Base-by-base conservation (phyloP, 2,329 filamentous ascomycete species). In the Epichloe sibirici region DNA sequence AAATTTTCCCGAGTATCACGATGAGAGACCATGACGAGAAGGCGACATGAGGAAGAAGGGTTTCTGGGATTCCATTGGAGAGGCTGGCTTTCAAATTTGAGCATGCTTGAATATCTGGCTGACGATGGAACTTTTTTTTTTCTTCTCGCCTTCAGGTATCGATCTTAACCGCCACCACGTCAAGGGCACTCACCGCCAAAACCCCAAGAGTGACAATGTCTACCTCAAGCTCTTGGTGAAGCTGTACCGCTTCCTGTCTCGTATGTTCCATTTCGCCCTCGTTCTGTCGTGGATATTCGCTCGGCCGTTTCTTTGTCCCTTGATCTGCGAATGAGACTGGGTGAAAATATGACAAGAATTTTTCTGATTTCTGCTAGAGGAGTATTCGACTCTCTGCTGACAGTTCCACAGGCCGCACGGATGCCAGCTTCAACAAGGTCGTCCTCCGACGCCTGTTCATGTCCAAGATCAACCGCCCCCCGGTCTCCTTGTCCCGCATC, bases 381-480 rank as follows among this genome's bases (percentile, higher is more conserved):
- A 39, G 6, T n/a, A 3, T 37, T 17, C 31, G 3, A 40, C 60
- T 40, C 31, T 31, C 31, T 57, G 58, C 51, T 48, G 48, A 25
- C 7, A 4, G 3, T 44, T 5, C 51, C 39, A 1, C 65, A 94
- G 88, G 90, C 77, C 90, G 93, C 71, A 98, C 93, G 71, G 93
- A 97, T 74, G 82, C 89, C 62, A 82, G 82, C 77, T 98, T 98
- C 88, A 98, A 98, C 87, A 94, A 95, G 82, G 88, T 93, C 68
- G 83, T 98, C 70, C 88, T 98, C 68, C 90, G 91, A 73, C 88
- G 93, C 69, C 86, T 98, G 58, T 95, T 95, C 72, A 95, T 93
- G 88, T 95, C 90, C 74, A 89, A 90, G 76, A 95, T 94, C 78
- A 97, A 97, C 87, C 87, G 90, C 65, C 88, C 89, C 57, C 90